Evolutionary conservation across 495 filamentous ascomycete genomes (phyloP).

Genomic region (Neurospora sublineolata): DNA sequence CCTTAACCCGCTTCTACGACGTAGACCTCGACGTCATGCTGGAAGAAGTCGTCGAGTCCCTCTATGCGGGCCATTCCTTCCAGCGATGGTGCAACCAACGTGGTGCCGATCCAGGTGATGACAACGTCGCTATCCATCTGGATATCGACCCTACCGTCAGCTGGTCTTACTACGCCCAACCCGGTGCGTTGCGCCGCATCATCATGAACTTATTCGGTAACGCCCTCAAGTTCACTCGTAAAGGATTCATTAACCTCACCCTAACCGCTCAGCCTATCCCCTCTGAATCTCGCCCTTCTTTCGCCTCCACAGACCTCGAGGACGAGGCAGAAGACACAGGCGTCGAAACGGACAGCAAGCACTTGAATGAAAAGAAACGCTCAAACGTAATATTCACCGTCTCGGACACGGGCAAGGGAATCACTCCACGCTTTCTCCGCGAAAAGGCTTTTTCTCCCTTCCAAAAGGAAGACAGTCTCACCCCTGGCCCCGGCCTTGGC

Average conservation of each 20-base stretch:
- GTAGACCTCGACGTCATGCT: conserved; percentile 36
- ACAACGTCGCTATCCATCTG: conserved; percentile 44
- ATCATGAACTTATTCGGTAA: conserved; percentile 80
- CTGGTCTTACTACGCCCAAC: conserved; percentile 56
- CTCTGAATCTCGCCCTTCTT: neutral
- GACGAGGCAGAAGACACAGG: neutral
- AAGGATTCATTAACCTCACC: conserved; percentile 52
- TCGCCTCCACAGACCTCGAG: neutral
- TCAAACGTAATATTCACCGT: conserved; percentile 35
- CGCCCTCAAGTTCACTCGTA: conserved; percentile 65
- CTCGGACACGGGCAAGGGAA: conserved; percentile 57
- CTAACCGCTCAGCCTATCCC: conserved; percentile 29
- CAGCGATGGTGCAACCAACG: conserved; percentile 3
- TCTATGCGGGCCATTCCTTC: neutral
- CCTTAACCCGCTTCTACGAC: neutral
- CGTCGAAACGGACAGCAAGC: conserved; percentile 19
- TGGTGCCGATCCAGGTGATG: conserved; percentile 9
- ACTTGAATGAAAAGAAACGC: conserved; percentile 2
- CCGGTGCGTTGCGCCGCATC: conserved; percentile 60
- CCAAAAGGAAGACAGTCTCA: conserved; percentile 54
- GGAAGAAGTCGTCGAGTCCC: conserved; percentile 45
- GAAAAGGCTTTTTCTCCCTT: conserved; percentile 60
- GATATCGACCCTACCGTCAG: conserved; percentile 46
- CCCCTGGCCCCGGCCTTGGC: conserved; percentile 57
- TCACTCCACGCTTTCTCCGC: conserved; percentile 55